Percentiles rank a stretch among this genome's conserved stretches.
Conservation (phyloP, 495 filamentous ascomycete species). For the Xylaria curta region DNA sequence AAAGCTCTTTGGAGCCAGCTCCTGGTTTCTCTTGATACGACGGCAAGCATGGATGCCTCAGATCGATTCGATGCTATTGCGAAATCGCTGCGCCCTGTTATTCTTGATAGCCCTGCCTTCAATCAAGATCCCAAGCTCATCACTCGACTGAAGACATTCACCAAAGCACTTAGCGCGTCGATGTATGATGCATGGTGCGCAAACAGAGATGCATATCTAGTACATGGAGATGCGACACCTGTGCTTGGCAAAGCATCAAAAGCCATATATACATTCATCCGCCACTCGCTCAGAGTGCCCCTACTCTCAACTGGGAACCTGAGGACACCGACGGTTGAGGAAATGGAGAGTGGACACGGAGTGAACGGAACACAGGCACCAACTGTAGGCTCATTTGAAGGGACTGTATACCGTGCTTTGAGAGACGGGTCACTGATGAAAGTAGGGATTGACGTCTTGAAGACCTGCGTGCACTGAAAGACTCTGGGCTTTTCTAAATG, state of each 20-base stretch:
- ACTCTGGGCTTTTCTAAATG: not conserved
- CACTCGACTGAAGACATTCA: not conserved
- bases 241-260: conserved; percentile 23
- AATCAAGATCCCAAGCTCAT: not conserved
- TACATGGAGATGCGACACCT: conserved; percentile 20
- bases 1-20: conserved; percentile 5
- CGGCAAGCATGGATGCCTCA: conserved; percentile 1
- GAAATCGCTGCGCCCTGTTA: not conserved
- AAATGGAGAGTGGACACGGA: not conserved
- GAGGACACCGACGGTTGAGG: not conserved
- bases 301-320: not conserved
- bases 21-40: not conserved
- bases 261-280: conserved; percentile 21
- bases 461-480: not conserved
- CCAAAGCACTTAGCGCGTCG: not conserved
- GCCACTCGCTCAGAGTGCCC: conserved; percentile 20
- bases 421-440: conserved; percentile 17
- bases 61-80: not conserved
- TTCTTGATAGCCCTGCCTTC: conserved; percentile 5
- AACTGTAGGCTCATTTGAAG: conserved; percentile 21
- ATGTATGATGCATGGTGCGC: conserved; percentile 18
- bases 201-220: conserved; percentile 21
- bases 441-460: not conserved
- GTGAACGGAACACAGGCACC: conserved; percentile 17
- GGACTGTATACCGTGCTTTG: conserved; percentile 18